Conservation (phyloP, 2,329 filamentous ascomycete genomes). For the Tolypocladium tundrense region DNA sequence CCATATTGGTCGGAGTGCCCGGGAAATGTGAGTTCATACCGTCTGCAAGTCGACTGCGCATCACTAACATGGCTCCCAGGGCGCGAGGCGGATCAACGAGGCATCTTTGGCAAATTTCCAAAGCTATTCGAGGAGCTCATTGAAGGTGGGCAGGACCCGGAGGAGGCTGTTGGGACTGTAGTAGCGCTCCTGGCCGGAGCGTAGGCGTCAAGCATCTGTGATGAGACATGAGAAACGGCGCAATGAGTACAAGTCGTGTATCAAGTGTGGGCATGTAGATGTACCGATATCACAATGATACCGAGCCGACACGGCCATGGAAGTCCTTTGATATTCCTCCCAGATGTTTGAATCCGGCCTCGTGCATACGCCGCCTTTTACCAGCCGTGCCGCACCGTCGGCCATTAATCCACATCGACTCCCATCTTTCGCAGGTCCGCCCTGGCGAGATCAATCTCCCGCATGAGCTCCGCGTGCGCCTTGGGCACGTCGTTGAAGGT, state of each 20-base stretch:
- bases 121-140: slow-evolving; percentile 51
- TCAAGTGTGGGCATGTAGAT: neutral
- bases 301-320: neutral
- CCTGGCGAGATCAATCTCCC: slow-evolving; percentile 70
- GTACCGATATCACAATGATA: neutral
- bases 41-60: slow-evolving; percentile 2
- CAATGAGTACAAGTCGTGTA: neutral
- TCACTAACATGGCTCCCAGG: slow-evolving; percentile 28
- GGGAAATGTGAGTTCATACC: slow-evolving; percentile 46
- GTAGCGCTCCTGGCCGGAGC: slow-evolving; percentile 49
- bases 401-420: slow-evolving; percentile 61
- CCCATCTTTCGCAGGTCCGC: slow-evolving; percentile 62
- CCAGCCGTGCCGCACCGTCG: neutral
- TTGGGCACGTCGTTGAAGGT: slow-evolving; percentile 95
- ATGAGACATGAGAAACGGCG: slow-evolving; percentile 5
- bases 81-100: slow-evolving; percentile 47
- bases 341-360: neutral
- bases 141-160: slow-evolving; percentile 41
- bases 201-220: slow-evolving; percentile 7
- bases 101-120: slow-evolving; percentile 47
- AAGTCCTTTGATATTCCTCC: neutral
- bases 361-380: too few species aligned
- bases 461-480: slow-evolving; percentile 81
- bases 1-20: slow-evolving; percentile 45
- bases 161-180: slow-evolving; percentile 47